Base-by-base conservation (phyloP, 1,284 basidiomycete genomes). In the Ustilago hordei region DNA sequence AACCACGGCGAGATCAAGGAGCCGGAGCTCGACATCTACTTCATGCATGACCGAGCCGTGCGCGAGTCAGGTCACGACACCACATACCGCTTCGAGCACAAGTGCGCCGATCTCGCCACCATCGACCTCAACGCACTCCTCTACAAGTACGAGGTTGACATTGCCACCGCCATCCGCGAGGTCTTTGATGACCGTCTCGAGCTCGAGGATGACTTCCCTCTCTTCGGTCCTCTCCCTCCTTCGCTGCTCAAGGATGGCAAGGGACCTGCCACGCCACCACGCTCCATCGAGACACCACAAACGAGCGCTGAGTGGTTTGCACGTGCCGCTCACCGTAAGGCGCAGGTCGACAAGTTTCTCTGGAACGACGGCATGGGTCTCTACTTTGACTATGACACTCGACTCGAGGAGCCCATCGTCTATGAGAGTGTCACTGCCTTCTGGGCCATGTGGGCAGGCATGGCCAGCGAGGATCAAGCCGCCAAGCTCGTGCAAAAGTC, bases 381-480 rank as follows among this genome's bases (percentile, higher is more conserved):
- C 83, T 99, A 95, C 90, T 97, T 94, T 85, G 96, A 99, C 87
- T 99, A 97, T 84, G 95, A 99, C 86, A 95, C 93, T 15, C 92
- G 91, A 61, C 90, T 92, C 86, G 91, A 93, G 88, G 92, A 92
- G 87, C 95, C 97, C 88, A 93, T 92, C 74, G 87, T 95, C 79
- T 99, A 98, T 85, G 97, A 99, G 88, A 93, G 92, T 84, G 96
- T 94, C 43, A 99, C 97, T 1, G 90, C 93, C 28, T 93, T 96
- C 87, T 99, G 95, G 95, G 91, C 95, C 55, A 89, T 99, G 72
- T 99, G 96, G 97, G 94, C 95, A 13, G 97, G 96, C 12, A 95
- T 95, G 87, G 94, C 95, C 31, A 95, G 93, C 81, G 95, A 97
- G 81, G 92, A 94, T 75, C 97, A 99, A 87, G 93, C 93, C 55